A percentile compares a stretch with the other conserved stretches of the same genome.
Evolutionary conservation across 2,329 filamentous ascomycete genomes (phyloP).

Genomic region (Xylaria arbuscula): DNA sequence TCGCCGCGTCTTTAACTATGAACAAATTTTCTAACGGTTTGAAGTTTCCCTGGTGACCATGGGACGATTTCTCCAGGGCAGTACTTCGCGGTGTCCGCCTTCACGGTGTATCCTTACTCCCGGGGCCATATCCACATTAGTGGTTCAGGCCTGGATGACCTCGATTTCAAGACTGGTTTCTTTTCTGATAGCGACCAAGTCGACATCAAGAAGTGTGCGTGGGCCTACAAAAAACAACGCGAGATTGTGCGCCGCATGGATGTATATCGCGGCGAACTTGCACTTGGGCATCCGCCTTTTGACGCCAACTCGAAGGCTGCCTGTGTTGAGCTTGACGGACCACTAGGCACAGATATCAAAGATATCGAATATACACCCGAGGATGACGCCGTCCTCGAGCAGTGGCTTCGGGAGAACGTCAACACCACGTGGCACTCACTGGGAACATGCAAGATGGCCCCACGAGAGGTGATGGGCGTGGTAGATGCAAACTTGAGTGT

Average conservation of each 20-base stretch:
- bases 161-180: conserved; percentile 9
- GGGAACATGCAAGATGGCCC: conserved; percentile 57
- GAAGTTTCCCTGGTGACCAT: neutral
- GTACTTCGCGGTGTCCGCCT: neutral
- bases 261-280: conserved; percentile 54
- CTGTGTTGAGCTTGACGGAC: neutral
- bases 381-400: conserved; percentile 59
- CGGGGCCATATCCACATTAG: neutral
- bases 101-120: too few species aligned
- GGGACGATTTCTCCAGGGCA: neutral
- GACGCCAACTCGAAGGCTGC: conserved; percentile 53
- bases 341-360: conserved; percentile 45
- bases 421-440: conserved; percentile 57
- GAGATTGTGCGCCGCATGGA: conserved; percentile 67
- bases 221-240: conserved; percentile 73
- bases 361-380: conserved; percentile 60
- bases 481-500: conserved; percentile 56
- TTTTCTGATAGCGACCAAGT: conserved; percentile 54
- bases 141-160: neutral
- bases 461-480: conserved; percentile 53
- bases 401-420: conserved; percentile 52
- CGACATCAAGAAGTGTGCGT: conserved; percentile 68
- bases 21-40: neutral
- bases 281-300: conserved; percentile 60
- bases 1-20: too few species aligned